phyloP scores from a whole-genome alignment of 2,329 filamentous ascomycete genomes.

The Keithomyces neogunnii region DNA sequence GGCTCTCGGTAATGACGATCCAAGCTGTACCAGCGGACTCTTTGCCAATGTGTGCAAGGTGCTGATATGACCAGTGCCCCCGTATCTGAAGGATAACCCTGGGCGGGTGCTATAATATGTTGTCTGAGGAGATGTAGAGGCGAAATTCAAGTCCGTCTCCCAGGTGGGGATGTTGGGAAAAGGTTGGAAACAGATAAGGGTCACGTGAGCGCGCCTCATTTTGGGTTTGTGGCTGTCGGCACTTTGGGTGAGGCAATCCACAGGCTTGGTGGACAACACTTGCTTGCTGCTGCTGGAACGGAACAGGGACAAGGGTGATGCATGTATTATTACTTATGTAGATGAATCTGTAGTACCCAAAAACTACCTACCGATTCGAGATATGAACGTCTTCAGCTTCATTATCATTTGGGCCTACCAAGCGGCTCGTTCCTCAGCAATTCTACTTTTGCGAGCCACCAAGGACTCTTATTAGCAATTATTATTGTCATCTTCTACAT shows the following conservation, averaged over 20 bases:
- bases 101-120: neutral
- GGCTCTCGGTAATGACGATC: neutral
- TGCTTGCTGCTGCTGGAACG: neutral
- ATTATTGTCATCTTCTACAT: conserved; percentile 1
- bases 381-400: conserved; percentile 2
- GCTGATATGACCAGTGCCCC: neutral
- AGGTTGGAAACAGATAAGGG: neutral
- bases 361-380: neutral
- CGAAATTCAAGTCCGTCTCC: neutral
- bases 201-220: neutral
- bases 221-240: neutral
- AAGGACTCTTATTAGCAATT: neutral
- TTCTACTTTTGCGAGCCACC: neutral
- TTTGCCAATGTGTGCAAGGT: too few species aligned
- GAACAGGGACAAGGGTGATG: neutral
- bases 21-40: neutral
- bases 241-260: neutral
- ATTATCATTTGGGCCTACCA: neutral
- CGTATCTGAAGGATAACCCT: neutral
- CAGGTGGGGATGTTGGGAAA: conserved; percentile 1
- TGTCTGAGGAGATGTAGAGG: neutral
- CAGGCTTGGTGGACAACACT: too few species aligned
- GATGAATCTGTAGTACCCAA: neutral
- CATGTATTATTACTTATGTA: neutral
- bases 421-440: neutral